Evolutionary conservation across 306 rosid genomes (phyloP), one percentile per base, ranked within the genome.

Genomic region (Cicer arietinum): DNA sequence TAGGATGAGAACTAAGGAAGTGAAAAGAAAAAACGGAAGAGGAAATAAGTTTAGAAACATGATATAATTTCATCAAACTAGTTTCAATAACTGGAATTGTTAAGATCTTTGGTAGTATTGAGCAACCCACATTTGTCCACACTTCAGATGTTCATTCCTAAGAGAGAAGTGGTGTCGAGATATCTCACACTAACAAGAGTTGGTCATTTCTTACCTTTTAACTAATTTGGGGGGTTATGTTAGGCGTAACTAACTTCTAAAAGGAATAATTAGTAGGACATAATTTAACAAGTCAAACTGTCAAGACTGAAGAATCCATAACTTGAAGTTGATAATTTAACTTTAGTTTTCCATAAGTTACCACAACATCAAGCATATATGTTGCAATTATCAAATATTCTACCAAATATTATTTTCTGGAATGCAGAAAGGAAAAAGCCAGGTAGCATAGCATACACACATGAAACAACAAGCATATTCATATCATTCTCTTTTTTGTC

Each of bases 391-490:
- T 66, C 39, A 71, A 65, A 46, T 17, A 48, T 46, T 71, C 46
- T 48, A 66, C 14, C 62, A 14, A 42, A 25, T 63, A 39, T 50
- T 56, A 18, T 20, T 14, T 7, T 20, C 44, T 3, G 54, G 47
- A 56, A 69, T 25, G 48, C 37, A 46, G 41, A 16, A 42, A 62
- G 6, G 20, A 37, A 57, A 62, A 68, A 25, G 41, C 69, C 8
- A 59, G 16, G 41, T 6, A 17, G 73, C 66, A 57, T 6, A 17
- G 73, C 66, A 57, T 58, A 30, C 48, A 43, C n/a, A 46, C 37
- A 54, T 20, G 6, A 18, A 8, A 53, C 68, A 44, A 60, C 67
- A 66, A 66, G 77, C 73, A 82, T 60, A 58, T 77, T 37, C 10
- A 79, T 35, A 25, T 42, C 16, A 7, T 37, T 52, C 17, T 44